Evolutionary conservation across 2,329 filamentous ascomycete species (phyloP).

Genomic region (Teratosphaeria destructans): DNA sequence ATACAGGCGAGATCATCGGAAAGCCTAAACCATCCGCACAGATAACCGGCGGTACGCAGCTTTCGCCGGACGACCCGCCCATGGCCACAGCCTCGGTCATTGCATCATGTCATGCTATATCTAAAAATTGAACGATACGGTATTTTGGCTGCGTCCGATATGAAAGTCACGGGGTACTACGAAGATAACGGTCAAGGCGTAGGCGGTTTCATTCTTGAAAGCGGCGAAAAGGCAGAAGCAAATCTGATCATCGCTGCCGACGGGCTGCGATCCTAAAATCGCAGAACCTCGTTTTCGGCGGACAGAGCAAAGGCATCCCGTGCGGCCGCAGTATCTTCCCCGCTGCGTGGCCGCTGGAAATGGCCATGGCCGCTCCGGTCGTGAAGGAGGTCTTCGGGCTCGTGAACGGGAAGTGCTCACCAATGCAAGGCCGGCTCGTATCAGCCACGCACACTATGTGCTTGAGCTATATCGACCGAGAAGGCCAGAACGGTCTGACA

Average conservation of each 20-base stretch:
- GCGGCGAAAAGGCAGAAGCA: conserved; percentile 1
- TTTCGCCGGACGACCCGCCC: conserved; percentile 6
- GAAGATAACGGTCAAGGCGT: conserved; percentile 3
- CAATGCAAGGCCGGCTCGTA: conserved; percentile 13
- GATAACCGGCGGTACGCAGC: neutral
- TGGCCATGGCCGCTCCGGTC: conserved; percentile 9
- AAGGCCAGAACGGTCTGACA: conserved; percentile 29
- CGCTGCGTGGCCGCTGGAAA: conserved; percentile 10
- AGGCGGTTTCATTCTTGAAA: conserved; percentile 3
- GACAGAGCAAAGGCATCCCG: conserved; percentile 6
- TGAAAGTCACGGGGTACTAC: conserved; percentile 5
- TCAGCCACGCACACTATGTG: conserved; percentile 12
- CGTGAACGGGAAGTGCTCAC: conserved; percentile 7
- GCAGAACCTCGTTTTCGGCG: conserved; percentile 2
- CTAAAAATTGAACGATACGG: conserved; percentile 12
- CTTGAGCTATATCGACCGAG: conserved; percentile 39
- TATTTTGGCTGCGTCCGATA: conserved; percentile 8
- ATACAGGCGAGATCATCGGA: conserved; percentile 11
- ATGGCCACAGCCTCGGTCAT: conserved; percentile 10
- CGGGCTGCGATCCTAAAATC: conserved; percentile 4
- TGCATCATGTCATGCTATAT: conserved; percentile 13
- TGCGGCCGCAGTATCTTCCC: conserved; percentile 14
- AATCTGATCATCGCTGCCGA: conserved; percentile 10
- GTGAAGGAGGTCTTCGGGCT: conserved; percentile 11
- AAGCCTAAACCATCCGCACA: conserved; percentile 2